Percentiles rank a stretch among this genome's conserved stretches.
phyloP scores from a whole-genome alignment of 495 filamentous ascomycete genomes.

The Xylaria flabelliformis region DNA sequence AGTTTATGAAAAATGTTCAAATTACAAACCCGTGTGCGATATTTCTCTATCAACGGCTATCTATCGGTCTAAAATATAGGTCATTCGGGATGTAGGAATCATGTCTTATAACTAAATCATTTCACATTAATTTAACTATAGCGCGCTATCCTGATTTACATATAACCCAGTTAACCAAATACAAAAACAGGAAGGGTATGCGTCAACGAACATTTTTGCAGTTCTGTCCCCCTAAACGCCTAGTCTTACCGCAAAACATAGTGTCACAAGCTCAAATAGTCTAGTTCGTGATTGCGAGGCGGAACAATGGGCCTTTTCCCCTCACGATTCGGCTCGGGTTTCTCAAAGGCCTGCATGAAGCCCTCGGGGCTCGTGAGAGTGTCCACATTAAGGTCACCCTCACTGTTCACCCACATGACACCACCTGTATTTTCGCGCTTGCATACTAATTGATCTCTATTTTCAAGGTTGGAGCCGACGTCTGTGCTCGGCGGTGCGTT shows the following conservation, averaged over 20 bases:
- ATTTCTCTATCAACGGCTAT: not conserved
- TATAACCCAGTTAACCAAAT: not conserved
- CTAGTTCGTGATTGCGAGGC: conserved; percentile 36
- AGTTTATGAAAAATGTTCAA: not conserved
- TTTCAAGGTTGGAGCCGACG: not conserved
- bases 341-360: conserved; percentile 10
- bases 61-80: not conserved
- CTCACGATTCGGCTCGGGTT: not conserved
- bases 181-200: conserved; percentile 10
- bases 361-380: conserved; percentile 17
- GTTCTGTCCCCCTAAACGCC: not conserved
- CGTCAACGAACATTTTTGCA: not conserved
- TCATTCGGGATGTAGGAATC: not conserved
- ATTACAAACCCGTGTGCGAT: not conserved
- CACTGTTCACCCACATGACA: conserved; percentile 17
- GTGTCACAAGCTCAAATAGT: conserved; percentile 37
- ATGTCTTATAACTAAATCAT: not conserved
- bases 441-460: not conserved
- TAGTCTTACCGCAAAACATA: not conserved
- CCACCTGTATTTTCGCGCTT: conserved; percentile 14
- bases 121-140: conserved; percentile 1
- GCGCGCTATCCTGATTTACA: not conserved
- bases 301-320: not conserved
- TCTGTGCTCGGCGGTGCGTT: conserved; percentile 9
- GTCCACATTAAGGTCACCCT: not conserved